Conservation (phyloP, 176 grass and related monocot species). For the Otatea glauca region DNA sequence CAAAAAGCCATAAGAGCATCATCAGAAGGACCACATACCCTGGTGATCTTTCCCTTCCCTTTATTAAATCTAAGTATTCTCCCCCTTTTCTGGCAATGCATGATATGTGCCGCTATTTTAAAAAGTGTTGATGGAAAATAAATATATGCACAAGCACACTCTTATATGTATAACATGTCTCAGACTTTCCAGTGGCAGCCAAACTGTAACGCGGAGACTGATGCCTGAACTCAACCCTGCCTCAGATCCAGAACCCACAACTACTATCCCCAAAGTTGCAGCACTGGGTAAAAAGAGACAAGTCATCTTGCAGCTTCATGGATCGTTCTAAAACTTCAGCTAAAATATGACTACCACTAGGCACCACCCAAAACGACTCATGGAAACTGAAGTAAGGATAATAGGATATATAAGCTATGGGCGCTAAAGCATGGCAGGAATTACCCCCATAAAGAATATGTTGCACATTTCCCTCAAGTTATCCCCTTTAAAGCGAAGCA, state of each 20-base stretch:
- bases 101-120: background rate
- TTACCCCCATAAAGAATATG: background rate
- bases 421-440: background rate
- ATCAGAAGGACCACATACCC: slow-evolving; percentile 35
- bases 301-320: background rate
- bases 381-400: background rate
- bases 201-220: background rate
- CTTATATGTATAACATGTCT: background rate
- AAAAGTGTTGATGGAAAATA: background rate
- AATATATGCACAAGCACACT: background rate
- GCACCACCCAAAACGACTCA: background rate
- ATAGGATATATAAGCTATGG: background rate
- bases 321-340: background rate
- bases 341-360: background rate
- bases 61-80: background rate
- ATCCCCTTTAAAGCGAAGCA: background rate
- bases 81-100: slow-evolving; percentile 4
- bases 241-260: background rate
- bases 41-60: background rate
- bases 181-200: background rate
- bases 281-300: background rate
- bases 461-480: background rate
- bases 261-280: background rate
- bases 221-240: background rate
- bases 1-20: slow-evolving; percentile 13